Evolutionary conservation across 805 yeast species (phyloP), one percentile per base, ranked within the genome.

Genomic region (Wickerhamomyces bisporus): DNA sequence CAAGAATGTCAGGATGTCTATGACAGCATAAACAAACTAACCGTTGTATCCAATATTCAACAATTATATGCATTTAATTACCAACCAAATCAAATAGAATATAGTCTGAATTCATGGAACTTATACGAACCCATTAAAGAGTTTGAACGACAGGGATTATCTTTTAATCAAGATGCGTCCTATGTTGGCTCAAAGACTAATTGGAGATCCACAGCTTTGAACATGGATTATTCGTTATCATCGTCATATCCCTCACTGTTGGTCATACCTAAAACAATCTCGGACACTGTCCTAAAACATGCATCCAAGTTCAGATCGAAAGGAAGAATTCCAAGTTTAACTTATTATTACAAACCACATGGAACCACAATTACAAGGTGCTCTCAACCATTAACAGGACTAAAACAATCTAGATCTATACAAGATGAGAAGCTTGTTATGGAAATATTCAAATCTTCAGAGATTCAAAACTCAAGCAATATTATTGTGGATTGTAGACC

Each of bases 401-500:
- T 93, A 14, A 88, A 86, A 42, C 95, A 88, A 55, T 77, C 80
- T 47, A 65, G 98, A 34, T 87, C 95, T 3, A 70, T 86, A 20
- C 98, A 93, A 59, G 98, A 93, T 66, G 98, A 93, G 57, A 81
- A 77, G 45, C 61, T 93, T 26, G 69, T 93, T 1, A 65, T 67
- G 19, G 95, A 87, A 45, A 79, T 86, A 8, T 87, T 88, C 58
- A 65, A 67, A 27, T 71, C 83, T 1, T 85, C 83, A 41, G 50
- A 49, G 24, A 38, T 39, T 15, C 13, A 24, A 12, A 44, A 62
- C 5, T 49, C 57, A 48, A 53, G 72, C 32, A 81, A 89, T 52
- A 60, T 93, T 21, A 79, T 93, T 23, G 91, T 87, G 5, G 98
- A 93, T 63, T 84, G 95, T 17, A 68, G 98, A 39, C 98, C 98